Evolutionary conservation across 208 protist species (phyloP), one percentile per base, ranked within the genome.

Genomic region (Trypanosoma grayi): DNA sequence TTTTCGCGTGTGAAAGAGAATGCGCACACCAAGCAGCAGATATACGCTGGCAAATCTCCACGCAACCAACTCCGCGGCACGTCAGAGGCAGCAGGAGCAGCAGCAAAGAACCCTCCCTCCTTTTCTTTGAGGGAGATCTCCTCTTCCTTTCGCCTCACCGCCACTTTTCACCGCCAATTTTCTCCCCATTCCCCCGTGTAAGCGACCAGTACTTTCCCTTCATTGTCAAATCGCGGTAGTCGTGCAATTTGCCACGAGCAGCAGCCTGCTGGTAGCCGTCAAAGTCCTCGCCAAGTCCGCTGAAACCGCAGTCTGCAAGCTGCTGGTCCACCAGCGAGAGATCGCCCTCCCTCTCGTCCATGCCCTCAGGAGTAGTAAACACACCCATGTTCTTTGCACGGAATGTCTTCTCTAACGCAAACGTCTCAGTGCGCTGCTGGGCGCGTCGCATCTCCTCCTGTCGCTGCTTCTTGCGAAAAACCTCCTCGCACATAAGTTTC

Each of bases 151-250:
- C n/a, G 18, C 37, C 18, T 73, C 44, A 73, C 33, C 37, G 68
- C 77, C 68, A 75, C 56, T 73, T 75, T 30, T 86, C 81, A 13
- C 70, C 75, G 3, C 50, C 57, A 11, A 90, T 46, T 52, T 66
- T 40, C 48, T 88, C 80, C 4, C 80, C 81, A 24, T 75, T 53
- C 16, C 77, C 24, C 10, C 83, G 66, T 0, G 85, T 88, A 9
- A 91, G 63, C 24, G 77, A 79, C 80, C 83, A 92, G 70, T 87
- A 89, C 58, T 73, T 77, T 34, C 89, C 85, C 41, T 87, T 87
- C 81, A 92, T 89, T n/a, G 85, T 93, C 22, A 90, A 74, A 59
- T 95, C 89, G 16, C 89, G 77, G 67, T 92, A 92, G 43, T 71
- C 66, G 33, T 90, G 83, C 28, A 95, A 67, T 56, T 73, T 75